phyloP scores from a whole-genome alignment of 768 basidiomycete genomes.

The Stropharia rugosoannulata region DNA sequence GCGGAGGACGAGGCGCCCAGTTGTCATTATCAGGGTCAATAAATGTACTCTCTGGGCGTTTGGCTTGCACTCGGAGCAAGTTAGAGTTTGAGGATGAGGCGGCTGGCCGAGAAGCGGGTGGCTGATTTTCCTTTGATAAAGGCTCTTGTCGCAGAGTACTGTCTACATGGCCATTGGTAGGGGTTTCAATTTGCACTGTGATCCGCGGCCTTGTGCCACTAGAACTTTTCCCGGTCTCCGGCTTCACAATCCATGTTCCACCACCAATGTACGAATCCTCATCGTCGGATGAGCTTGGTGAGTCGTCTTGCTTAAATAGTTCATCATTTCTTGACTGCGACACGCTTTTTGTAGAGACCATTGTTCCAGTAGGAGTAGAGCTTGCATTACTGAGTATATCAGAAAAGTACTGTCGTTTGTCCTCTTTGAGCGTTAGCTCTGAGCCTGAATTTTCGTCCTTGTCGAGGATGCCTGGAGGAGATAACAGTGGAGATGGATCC shows the following conservation, averaged over 20 bases:
- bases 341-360: not conserved
- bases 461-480: constrained; percentile 7
- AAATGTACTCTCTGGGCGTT: constrained; percentile 52
- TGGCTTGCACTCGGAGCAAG: constrained; percentile 8
- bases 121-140: constrained; percentile 6
- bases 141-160: constrained; percentile 1
- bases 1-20: constrained; percentile 88
- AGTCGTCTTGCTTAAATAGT: constrained; percentile 1
- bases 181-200: constrained; percentile 41
- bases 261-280: constrained; percentile 51
- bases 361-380: not conserved
- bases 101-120: constrained; percentile 7
- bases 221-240: constrained; percentile 18
- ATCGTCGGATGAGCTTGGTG: constrained; percentile 22
- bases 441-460: constrained; percentile 7
- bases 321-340: constrained; percentile 13
- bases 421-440: constrained; percentile 22
- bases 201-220: constrained; percentile 38
- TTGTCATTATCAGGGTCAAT: constrained; percentile 62
- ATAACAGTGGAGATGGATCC: constrained; percentile 26
- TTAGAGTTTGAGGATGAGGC: not conserved
- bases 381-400: constrained; percentile 15
- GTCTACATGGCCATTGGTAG: constrained; percentile 9
- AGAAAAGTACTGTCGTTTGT: constrained; percentile 19
- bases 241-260: constrained; percentile 31